These are phyloP conservation scores for Teratosphaeria nubilosa DNA, from an alignment of 2,329 filamentous ascomycete species.

Conservation along the genomic window DNA sequence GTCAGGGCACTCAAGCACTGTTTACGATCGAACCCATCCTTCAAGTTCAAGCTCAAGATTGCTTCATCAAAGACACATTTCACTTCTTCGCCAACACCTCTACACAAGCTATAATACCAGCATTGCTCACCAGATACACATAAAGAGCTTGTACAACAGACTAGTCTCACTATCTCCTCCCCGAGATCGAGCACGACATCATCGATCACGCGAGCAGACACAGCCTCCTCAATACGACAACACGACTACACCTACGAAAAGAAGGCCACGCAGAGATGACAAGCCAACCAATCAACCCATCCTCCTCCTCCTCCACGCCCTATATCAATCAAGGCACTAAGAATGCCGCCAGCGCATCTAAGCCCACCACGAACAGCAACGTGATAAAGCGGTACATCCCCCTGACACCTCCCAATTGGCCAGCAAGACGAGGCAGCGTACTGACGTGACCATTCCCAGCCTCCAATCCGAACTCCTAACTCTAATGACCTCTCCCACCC, in stretches of 20 bases:
- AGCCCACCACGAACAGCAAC: conserved; percentile 28
- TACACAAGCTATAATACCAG: neutral
- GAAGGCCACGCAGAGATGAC: conserved; percentile 13
- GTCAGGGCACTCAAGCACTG: neutral
- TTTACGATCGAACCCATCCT: neutral
- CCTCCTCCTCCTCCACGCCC: conserved; percentile 22
- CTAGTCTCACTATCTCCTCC: neutral
- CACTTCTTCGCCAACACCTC: neutral
- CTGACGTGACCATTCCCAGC: conserved; percentile 37
- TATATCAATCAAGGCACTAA: conserved; percentile 24
- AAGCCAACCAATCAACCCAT: conserved; percentile 19
- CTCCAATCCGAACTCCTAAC: conserved; percentile 97
- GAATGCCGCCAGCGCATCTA: conserved; percentile 11
- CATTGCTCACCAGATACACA: neutral
- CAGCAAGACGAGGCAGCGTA: neutral
- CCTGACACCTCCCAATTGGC: neutral
- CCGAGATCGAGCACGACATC: neutral
- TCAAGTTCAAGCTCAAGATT: neutral
- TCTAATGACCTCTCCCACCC: conserved; percentile 89
- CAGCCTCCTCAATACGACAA: neutral
- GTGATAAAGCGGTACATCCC: conserved; percentile 37
- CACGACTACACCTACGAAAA: neutral
- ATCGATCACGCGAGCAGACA: neutral
- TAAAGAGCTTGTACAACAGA: neutral
- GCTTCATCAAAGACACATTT: neutral